Evolutionary conservation across 805 yeast species (phyloP).

Genomic region (Candida palmyrensis): DNA sequence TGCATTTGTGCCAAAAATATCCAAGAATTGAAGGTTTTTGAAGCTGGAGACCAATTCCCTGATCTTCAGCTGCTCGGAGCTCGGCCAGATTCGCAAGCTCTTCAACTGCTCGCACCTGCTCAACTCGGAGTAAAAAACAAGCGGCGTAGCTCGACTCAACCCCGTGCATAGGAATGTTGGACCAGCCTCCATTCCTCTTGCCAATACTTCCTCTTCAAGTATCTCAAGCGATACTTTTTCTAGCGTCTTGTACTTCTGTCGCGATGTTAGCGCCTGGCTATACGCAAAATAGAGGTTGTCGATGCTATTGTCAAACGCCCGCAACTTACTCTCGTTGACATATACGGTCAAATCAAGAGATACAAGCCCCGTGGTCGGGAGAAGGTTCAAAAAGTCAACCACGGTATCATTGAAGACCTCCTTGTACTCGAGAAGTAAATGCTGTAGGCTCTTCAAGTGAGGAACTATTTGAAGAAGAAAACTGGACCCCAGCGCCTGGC

Average conservation of each 20-base stretch:
- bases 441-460: constrained; percentile 17
- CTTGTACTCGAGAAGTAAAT: constrained; percentile 34
- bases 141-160: no score
- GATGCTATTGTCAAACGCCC: constrained; percentile 5
- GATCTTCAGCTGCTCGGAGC: constrained; percentile 13
- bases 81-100: constrained; percentile 38
- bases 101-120: constrained; percentile 15
- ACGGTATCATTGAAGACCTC: constrained; percentile 39
- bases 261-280: constrained; percentile 11
- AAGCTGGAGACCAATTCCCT: constrained; percentile 19
- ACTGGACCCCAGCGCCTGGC: constrained; percentile 12
- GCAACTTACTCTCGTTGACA: constrained; percentile 27
- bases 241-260: constrained; percentile 13
- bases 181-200: constrained; percentile 24
- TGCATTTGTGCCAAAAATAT: constrained; percentile 45
- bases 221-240: constrained; percentile 36
- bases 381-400: constrained; percentile 22
- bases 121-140: constrained; percentile 11
- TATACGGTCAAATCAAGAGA: constrained; percentile 37
- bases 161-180: no score
- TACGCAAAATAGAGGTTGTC: constrained; percentile 11
- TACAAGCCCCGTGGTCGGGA: constrained; percentile 16
- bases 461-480: constrained; percentile 22
- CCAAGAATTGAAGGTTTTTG: constrained; percentile 26
- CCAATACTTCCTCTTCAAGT: constrained; percentile 30